These are phyloP conservation scores for Takashimella tepidaria DNA, from an alignment of 1,284 basidiomycete genomes.

Conservation along the genomic window DNA sequence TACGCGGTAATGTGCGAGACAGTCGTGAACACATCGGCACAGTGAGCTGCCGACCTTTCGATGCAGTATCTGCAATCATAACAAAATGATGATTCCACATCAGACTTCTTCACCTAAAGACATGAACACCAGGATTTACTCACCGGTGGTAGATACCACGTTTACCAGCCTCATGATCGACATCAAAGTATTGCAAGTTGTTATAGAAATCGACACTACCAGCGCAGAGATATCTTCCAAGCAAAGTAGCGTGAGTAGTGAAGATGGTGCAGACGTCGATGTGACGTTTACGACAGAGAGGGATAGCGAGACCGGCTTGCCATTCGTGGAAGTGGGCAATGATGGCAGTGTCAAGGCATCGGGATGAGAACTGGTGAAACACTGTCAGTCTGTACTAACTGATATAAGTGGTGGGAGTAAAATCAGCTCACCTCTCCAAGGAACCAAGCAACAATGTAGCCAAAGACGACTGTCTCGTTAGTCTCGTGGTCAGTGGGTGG, in stretches of 20 bases:
- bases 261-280: conserved; percentile 97
- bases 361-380: conserved; percentile 62
- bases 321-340: conserved; percentile 99
- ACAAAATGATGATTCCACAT: neutral
- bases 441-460: conserved; percentile 99
- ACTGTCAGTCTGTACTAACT: conserved; percentile 2
- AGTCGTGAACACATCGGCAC: conserved; percentile 96
- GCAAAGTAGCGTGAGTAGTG: conserved; percentile 96
- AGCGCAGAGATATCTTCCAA: conserved; percentile 95
- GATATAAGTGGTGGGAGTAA: too few species aligned
- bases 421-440: conserved; percentile 79
- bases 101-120: too few species aligned
- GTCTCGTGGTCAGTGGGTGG: conserved; percentile 95
- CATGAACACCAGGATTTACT: conserved; percentile 17
- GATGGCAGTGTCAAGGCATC: conserved; percentile 74
- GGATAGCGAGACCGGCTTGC: conserved; percentile 96
- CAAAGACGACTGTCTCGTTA: conserved; percentile 97
- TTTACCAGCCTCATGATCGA: conserved; percentile 98
- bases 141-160: conserved; percentile 75
- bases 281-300: conserved; percentile 90
- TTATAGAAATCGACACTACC: conserved; percentile 99
- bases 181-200: conserved; percentile 98
- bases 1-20: conserved; percentile 97
- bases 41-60: conserved; percentile 88
- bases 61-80: conserved; percentile 83